Conservation (phyloP, 169 alveolate species). For the Hepatocystis sp. region DNA sequence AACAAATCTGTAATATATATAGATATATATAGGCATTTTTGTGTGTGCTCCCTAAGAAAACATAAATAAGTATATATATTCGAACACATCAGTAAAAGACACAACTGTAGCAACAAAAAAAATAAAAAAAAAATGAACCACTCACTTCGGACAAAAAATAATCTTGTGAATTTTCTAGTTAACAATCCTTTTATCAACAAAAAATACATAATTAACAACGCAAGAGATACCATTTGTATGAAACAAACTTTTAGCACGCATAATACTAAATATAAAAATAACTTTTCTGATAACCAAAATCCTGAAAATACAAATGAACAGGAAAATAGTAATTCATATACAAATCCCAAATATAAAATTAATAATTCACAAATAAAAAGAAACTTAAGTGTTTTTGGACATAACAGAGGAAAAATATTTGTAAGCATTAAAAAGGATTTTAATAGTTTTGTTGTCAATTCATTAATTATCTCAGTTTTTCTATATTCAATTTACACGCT, state of each 20-base stretch:
- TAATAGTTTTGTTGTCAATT: slow-evolving; percentile 67
- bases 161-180: slow-evolving; percentile 4
- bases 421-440: slow-evolving; percentile 72
- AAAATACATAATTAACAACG: slow-evolving; percentile 10
- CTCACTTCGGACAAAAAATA: background rate
- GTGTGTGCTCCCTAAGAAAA: too few relatives aligned
- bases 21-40: too few relatives aligned
- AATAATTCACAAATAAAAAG: slow-evolving; percentile 69
- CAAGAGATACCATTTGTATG: slow-evolving; percentile 16
- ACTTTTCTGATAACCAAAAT: slow-evolving; percentile 5
- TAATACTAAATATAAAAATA: slow-evolving; percentile 6
- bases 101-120: too few relatives aligned
- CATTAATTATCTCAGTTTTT: slow-evolving; percentile 66
- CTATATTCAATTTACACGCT: slow-evolving; percentile 58
- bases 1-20: too few relatives aligned
- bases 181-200: slow-evolving; percentile 4
- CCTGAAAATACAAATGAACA: slow-evolving; percentile 24
- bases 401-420: slow-evolving; percentile 69
- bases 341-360: slow-evolving; percentile 31
- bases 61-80: too few relatives aligned
- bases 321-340: slow-evolving; percentile 16
- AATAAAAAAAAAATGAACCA: slow-evolving; percentile 48
- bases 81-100: too few relatives aligned
- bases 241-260: slow-evolving; percentile 31
- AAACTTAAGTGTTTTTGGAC: slow-evolving; percentile 71